phyloP scores from a whole-genome alignment of 768 basidiomycete species.

The Russula brevipes region DNA sequence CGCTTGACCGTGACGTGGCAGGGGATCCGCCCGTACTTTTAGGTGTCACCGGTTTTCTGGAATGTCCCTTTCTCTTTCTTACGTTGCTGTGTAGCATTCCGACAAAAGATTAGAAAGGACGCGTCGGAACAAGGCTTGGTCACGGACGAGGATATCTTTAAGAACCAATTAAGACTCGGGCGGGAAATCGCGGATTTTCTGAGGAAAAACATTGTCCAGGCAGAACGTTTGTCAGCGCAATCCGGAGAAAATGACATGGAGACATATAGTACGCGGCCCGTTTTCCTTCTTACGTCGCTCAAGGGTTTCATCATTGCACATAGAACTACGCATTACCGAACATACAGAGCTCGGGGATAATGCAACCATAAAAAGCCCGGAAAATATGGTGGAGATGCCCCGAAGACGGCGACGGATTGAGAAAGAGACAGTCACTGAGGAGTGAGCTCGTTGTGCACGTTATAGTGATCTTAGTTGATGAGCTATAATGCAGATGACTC shows the following conservation, averaged over 20 bases:
- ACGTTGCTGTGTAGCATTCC: slow-evolving; percentile 51
- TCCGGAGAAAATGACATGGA: slow-evolving; percentile 37
- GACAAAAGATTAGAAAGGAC: slow-evolving; percentile 59
- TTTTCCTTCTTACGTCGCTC: not conserved
- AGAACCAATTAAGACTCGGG: slow-evolving; percentile 53
- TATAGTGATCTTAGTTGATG: slow-evolving; percentile 6
- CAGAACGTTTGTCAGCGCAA: slow-evolving; percentile 40
- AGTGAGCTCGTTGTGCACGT: slow-evolving; percentile 13
- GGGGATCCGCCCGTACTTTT: slow-evolving; percentile 53
- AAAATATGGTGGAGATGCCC: slow-evolving; percentile 43
- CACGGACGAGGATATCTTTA: slow-evolving; percentile 45
- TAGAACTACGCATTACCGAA: slow-evolving; percentile 67
- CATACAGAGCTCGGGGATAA: slow-evolving; percentile 89
- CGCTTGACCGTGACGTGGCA: slow-evolving; percentile 27
- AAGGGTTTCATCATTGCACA: not conserved
- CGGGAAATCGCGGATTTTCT: slow-evolving; percentile 70
- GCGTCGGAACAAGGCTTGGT: slow-evolving; percentile 40
- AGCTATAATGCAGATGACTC: slow-evolving; percentile 27
- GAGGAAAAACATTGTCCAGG: slow-evolving; percentile 84
- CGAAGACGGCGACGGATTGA: slow-evolving; percentile 32
- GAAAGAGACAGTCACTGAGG: not conserved
- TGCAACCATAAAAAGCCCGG: slow-evolving; percentile 62
- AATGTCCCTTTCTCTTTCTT: not conserved
- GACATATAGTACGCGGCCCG: slow-evolving; percentile 50
- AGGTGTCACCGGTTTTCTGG: slow-evolving; percentile 36